Evolutionary conservation across 1,284 basidiomycete genomes (phyloP), one percentile per base, ranked within the genome.

Genomic region (Apiotrichum gracile): DNA sequence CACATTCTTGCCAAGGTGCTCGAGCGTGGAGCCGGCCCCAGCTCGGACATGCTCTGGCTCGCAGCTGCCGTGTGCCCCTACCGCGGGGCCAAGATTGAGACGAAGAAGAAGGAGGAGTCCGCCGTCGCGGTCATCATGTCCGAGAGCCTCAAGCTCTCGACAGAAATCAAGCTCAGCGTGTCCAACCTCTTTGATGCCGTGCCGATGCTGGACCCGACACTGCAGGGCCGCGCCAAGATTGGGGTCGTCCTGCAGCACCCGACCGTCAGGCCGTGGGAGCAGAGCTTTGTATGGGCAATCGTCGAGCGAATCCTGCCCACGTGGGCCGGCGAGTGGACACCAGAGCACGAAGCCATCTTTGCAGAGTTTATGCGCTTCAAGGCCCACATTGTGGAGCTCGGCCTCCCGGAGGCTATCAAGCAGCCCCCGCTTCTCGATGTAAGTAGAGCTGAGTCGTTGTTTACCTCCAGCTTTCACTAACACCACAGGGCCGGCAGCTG

Each of bases 111-210:
- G 0, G 75, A 81, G 2, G 78, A 80, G 4, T 33, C 29, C 43
- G 82, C 83, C 0, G 79, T 84, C 1, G 83, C 87, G 48, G 81
- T 81, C n/a, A 83, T 86, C 31, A 81, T 94, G 38, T 80, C 86
- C 38, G 88, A 93, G 51, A 86, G 86, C 8, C 73, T 94, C 55
- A 94, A 91, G 76, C 79, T 91, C 25, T 90, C 90, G 10, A 80
- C 81, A 24, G 87, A 89, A 59, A 83, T 86, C 55, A 85, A 89
- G 61, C 83, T 86, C 62, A 85, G 86, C 5, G 83, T 91, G 27
- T 83, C 86, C 0, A 76, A 81, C 4, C 77, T 92, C 1, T 89
- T 88, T 63, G 66, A 77, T 2, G 83, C 85, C 0, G 78, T 80
- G 0, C 73, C 78, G 1, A 42, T 82, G 13, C 63, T 88, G 16